Base-by-base conservation (phyloP, 2,329 filamentous ascomycete species). In the Pezicula rhizophila region DNA sequence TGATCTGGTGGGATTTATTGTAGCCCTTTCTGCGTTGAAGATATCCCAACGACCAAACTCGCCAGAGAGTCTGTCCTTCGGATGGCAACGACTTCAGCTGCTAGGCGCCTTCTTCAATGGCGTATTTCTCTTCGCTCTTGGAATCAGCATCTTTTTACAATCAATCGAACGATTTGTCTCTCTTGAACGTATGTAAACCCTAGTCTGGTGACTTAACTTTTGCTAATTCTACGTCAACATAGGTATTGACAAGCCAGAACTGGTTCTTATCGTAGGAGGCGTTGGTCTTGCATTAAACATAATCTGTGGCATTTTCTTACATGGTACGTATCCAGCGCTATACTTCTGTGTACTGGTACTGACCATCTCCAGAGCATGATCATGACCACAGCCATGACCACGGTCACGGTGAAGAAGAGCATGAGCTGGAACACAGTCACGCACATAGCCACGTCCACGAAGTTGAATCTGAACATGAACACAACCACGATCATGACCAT, bases 41-140 rank as follows among this genome's bases (percentile, higher is more conserved):
- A 84, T 85, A 65, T 75, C 82, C 17, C 76, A 84, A 54, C 69
- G 73, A 38, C 68, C 70, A 40, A 67, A 76, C 5, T 77, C 77
- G 1, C 83, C 84, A 0, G 71, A 77, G 52, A 72, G 71, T 8
- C 71, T 87, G 14, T 79, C 85, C 0, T 90, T 87, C 56, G 86
- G 86, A n/a, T 90, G 85, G 85, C 82, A 87, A 49, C 76, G 87
- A 28, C 84, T 85, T 14, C 77, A 79, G n/a, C 65, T 89, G 1
- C 71, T 91, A 0, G 86, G 86, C 5, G 84, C 85, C 18, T 91
- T 91, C 65, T 91, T 90, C 74, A 91, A 91, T 59, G 86, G 86
- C 12, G 81, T 84, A 1, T 87, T 91, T 50, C 73, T 91, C 1
- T 66, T 89, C 14, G 85, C 84, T 1, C 69, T 91, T 2, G 84